Base-by-base conservation (phyloP, 2,329 filamentous ascomycete genomes). In the Monilinia polystroma region DNA sequence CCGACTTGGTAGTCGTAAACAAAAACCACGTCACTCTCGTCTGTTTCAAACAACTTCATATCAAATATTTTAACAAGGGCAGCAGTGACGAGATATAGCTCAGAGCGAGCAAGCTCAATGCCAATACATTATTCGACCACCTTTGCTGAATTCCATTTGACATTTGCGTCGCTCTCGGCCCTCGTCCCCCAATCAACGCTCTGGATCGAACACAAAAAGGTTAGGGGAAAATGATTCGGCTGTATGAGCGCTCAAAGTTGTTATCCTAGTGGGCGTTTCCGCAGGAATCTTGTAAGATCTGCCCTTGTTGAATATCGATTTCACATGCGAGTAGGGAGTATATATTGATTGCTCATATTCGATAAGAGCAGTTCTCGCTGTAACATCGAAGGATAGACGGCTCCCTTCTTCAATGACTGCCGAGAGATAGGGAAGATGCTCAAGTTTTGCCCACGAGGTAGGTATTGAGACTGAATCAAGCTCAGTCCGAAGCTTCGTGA, bases 101-200 rank as follows among this genome's bases (percentile, higher is more conserved):
- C 67, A 4, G 66, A 66, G 23, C 53, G 54, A 23, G 70, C 70
- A 32, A 70, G 41, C 18, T 71, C 67, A 32, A 70, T 71, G 3
- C 81, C 80, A 5, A 82, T 71, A 62, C 80, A 82, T 26, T 26
- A 72, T 74, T 2, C 80, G 71, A 4, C 74, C 73, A 0, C 79
- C 80, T 63, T 78, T 80, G 3, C 76, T 77, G 70, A 81, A 82
- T 0, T 78, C 63, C 26, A 81, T 72, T 66, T 81, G 76, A 45
- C 72, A 76, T 20, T 75, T 75, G 47, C 58, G 57, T 10, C 57
- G 63, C 35, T 67, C 60, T 4, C 45, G 47, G 18, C 64, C 57
- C 2, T 57, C 76, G 1, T 74, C 74, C n/a, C 76, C 77, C 3
- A 80, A 66, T 79, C 78, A 82, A 6, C 80, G 72, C 55, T 80